These are phyloP conservation scores for Phycomyces nitens DNA, from an alignment of 192 early-diverging fungal genomes.

Conservation along the genomic window DNA sequence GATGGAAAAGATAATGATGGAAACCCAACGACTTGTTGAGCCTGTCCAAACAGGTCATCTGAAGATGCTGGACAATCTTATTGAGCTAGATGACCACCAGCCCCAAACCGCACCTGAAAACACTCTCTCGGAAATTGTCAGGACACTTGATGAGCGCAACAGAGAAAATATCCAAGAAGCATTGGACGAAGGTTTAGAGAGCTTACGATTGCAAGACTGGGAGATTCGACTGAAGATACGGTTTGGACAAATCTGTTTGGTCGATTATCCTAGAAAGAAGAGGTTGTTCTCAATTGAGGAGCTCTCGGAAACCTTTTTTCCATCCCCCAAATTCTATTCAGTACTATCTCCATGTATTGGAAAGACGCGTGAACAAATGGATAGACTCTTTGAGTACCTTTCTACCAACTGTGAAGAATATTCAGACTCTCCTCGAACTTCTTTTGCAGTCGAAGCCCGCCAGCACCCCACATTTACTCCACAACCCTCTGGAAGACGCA, in stretches of 20 bases:
- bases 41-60: slow-evolving; percentile 9
- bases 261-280: slow-evolving; percentile 30
- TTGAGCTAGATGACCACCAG: slow-evolving; percentile 20
- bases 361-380: slow-evolving; percentile 5
- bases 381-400: slow-evolving; percentile 28
- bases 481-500: neutral
- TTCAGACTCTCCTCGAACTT: slow-evolving; percentile 24
- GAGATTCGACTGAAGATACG: slow-evolving; percentile 32
- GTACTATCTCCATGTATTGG: slow-evolving; percentile 38
- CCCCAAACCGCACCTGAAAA: neutral
- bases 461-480: slow-evolving; percentile 19
- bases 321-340: slow-evolving; percentile 25
- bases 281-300: slow-evolving; percentile 12
- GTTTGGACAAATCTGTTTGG: slow-evolving; percentile 40
- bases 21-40: slow-evolving; percentile 18
- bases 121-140: neutral
- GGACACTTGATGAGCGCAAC: slow-evolving; percentile 15
- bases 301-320: slow-evolving; percentile 24
- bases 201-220: slow-evolving; percentile 36
- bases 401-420: slow-evolving; percentile 11
- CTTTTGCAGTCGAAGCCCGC: slow-evolving; percentile 18
- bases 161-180: slow-evolving; percentile 7
- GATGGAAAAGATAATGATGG: neutral
- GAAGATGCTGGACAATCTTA: slow-evolving; percentile 9
- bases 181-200: slow-evolving; percentile 24